Percentiles rank a stretch among this genome's conserved stretches.
phyloP scores from a whole-genome alignment of 768 basidiomycete species.

The Pulveroboletus sp. region DNA sequence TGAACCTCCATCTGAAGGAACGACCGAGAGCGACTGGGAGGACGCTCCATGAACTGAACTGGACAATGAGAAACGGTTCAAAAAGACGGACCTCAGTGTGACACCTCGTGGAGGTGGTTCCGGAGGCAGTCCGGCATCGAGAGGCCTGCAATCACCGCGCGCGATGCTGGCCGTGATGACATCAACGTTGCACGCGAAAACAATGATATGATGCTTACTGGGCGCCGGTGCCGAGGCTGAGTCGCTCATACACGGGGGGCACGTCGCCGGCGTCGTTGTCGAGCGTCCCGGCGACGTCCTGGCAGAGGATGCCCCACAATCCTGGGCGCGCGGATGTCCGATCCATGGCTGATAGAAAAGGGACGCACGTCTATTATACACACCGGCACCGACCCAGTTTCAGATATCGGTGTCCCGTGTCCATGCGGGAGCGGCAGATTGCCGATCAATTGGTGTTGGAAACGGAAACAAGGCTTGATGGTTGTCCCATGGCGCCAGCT shows the following conservation, averaged over 20 bases:
- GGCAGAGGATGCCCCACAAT: constrained; percentile 23
- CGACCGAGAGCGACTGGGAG: constrained; percentile 15
- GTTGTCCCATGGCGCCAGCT: constrained; percentile 5
- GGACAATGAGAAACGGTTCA: not conserved
- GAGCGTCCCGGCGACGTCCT: constrained; percentile 8
- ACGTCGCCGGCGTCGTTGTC: constrained; percentile 5
- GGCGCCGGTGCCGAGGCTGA: not conserved
- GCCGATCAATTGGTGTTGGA: no score
- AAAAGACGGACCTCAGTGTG: constrained; percentile 7
- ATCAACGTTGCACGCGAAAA: not conserved
- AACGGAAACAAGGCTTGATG: constrained; percentile 23
- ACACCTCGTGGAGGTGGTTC: not conserved
- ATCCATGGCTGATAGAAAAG: constrained; percentile 17
- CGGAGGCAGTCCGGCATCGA: constrained; percentile 10
- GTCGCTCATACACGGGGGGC: constrained; percentile 23
- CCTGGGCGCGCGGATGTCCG: constrained; percentile 9
- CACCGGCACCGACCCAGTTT: no score
- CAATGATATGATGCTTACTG: constrained; percentile 3
- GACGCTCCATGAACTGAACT: constrained; percentile 7
- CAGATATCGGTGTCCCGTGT: not conserved
- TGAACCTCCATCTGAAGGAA: constrained; percentile 24
- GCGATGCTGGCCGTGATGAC: not conserved
- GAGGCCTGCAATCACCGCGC: constrained; percentile 7
- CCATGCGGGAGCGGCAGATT: no score
- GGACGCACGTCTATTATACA: not conserved